phyloP scores from a whole-genome alignment of 495 filamentous ascomycete species.

The Aspergillus cristatus region DNA sequence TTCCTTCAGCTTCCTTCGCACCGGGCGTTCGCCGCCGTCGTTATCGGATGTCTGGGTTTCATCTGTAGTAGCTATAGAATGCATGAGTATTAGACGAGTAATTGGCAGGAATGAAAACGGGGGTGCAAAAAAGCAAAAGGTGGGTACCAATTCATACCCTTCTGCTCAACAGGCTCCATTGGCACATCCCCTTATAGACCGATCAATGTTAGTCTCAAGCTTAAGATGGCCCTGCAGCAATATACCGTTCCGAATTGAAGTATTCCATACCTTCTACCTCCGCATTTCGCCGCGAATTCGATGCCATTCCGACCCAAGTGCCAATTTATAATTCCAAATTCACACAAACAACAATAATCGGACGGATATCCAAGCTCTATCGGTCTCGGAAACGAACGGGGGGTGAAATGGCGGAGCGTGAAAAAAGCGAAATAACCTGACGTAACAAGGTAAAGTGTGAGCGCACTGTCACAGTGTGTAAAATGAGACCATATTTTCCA shows the following conservation, averaged over 20 bases:
- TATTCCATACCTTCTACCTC: slow-evolving; percentile 6
- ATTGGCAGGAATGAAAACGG: no score
- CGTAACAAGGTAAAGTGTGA: no score
- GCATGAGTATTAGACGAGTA: no score
- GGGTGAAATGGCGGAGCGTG: no score
- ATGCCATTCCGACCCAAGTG: slow-evolving; percentile 6
- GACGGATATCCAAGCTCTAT: no score
- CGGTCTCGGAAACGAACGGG: background rate
- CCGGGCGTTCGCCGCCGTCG: slow-evolving; percentile 45
- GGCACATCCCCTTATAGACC: slow-evolving; percentile 1
- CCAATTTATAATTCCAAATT: no score
- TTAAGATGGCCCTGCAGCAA: no score
- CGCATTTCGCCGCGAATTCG: slow-evolving; percentile 4
- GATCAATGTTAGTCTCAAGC: slow-evolving; percentile 3
- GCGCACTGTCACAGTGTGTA: no score
- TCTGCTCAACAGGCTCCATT: slow-evolving; percentile 2
- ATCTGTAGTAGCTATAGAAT: slow-evolving; percentile 11
- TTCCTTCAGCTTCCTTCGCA: slow-evolving; percentile 53
- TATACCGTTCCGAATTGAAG: no score
- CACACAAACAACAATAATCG: no score
- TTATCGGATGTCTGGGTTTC: slow-evolving; percentile 35
- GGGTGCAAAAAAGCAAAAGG: background rate
- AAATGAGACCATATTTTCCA: no score
- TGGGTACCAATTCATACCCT: slow-evolving; percentile 7
- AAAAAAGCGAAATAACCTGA: no score